Conservation (phyloP, 73 alveolate species). For the Blepharisma stoltei region DNA sequence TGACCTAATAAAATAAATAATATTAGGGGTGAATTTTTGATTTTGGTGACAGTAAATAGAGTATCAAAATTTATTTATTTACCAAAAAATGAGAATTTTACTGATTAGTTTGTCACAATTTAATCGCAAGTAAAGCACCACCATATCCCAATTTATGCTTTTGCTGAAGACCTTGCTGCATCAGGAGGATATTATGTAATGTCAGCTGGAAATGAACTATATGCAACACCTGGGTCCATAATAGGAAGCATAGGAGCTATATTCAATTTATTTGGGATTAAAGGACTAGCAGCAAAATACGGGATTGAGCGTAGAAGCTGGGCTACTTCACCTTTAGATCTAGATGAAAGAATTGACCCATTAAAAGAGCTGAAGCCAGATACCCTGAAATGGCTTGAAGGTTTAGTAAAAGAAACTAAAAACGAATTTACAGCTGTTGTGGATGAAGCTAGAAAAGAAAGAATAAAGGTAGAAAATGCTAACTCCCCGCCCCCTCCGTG, state of each 20-base stretch:
- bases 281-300: slow-evolving; percentile 31
- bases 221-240: slow-evolving; percentile 33
- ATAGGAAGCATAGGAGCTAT: slow-evolving; percentile 51
- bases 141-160: slow-evolving; percentile 46
- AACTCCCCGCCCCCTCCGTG: too few relatives aligned
- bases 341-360: background rate
- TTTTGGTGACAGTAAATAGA: slow-evolving; percentile 26
- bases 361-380: background rate
- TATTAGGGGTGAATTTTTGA: too few relatives aligned
- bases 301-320: slow-evolving; percentile 40
- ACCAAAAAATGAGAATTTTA: slow-evolving; percentile 29
- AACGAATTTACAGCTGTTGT: background rate
- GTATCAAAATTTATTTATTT: slow-evolving; percentile 17
- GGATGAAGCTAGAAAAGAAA: background rate
- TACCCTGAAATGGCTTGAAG: background rate
- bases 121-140: too few relatives aligned
- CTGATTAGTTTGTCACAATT: slow-evolving; percentile 26
- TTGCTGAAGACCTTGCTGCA: slow-evolving; percentile 64
- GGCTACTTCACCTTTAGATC: slow-evolving; percentile 11
- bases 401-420: background rate
- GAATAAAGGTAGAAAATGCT: background rate
- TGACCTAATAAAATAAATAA: too few relatives aligned
- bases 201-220: slow-evolving; percentile 44
- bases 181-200: slow-evolving; percentile 52
- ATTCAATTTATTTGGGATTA: background rate